Conservation (phyloP, 2,329 filamentous ascomycete species). For the Aspergillus jensenii region DNA sequence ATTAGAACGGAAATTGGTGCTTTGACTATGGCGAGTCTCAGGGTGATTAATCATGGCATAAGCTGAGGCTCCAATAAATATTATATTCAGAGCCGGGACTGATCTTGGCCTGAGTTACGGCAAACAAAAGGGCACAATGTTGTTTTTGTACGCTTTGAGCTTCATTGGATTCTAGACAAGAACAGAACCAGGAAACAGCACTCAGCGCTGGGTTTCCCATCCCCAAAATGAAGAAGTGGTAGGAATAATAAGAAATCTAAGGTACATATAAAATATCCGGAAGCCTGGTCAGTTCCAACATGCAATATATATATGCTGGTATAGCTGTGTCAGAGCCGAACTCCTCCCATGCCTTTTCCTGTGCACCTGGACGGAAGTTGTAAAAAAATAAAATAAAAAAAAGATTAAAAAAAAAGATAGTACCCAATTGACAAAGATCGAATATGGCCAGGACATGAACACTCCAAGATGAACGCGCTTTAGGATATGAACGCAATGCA, state of each 20-base stretch:
- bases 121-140: background rate
- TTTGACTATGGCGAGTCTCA: no score
- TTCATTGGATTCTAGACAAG: slow-evolving; percentile 2
- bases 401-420: slow-evolving; percentile 13
- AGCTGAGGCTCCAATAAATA: no score
- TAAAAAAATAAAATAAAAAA: slow-evolving; percentile 6
- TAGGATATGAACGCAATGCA: slow-evolving; percentile 16
- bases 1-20: no score
- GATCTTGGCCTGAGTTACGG: background rate
- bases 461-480: slow-evolving; percentile 8
- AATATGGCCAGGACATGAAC: slow-evolving; percentile 9
- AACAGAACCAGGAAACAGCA: background rate
- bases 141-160: background rate
- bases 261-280: slow-evolving; percentile 14
- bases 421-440: slow-evolving; percentile 9
- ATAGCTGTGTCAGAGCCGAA: slow-evolving; percentile 20
- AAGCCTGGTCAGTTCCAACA: slow-evolving; percentile 14
- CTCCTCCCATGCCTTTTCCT: slow-evolving; percentile 23
- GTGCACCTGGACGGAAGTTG: slow-evolving; percentile 18
- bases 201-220: background rate
- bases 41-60: no score
- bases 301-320: slow-evolving; percentile 21
- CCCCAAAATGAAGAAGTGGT: background rate
- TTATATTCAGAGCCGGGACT: no score
- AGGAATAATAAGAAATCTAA: slow-evolving; percentile 15